Evolutionary conservation across 2,329 filamentous ascomycete species (phyloP), one percentile per base, ranked within the genome.

Genomic region (Aspergillus texensis): DNA sequence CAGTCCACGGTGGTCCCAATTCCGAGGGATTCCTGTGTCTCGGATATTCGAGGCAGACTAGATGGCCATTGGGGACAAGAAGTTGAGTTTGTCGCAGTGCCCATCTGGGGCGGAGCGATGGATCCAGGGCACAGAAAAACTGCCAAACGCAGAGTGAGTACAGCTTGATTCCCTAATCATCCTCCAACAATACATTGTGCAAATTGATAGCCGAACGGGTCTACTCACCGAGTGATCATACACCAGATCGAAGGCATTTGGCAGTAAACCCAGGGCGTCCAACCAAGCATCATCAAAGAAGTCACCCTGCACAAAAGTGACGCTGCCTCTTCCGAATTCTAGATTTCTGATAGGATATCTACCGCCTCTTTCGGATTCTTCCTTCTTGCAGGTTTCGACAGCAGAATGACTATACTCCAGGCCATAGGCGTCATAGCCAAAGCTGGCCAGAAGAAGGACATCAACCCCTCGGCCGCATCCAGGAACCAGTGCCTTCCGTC

Each of bases 361-460:
- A n/a, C 5, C 26, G 3, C 21, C 24, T 26, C 12, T 48, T 14
- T 26, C 24, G 11, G 19, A 32, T 61, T 12, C 28, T 57, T 39
- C 30, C 8, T 24, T n/a, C 16, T 43, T 12, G 34, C 26, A 56
- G 10, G 36, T 32, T 8, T 57, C 19, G n/a, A 61, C 52, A 6
- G 53, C 59, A 24, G 28, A 36, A 26, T 19, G 26, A 24, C 36
- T 46, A 19, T 46, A 28, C 34, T 57, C 59, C 9, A 61, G 32
- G 11, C 59, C 59, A 39, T 61, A 57, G 26, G 59, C 53, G 46
- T 61, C 52, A 55, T 56, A 61, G 30, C 59, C 59, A 30, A 56
- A 50, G 41, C 52, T 48, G 30, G 52, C 41, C 9, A 61, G 24
- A 24, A 61, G 41, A 10, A 61, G 39, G 4, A 61, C 59, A 32